Evolutionary conservation across 2,329 filamentous ascomycete species (phyloP), one percentile per base, ranked within the genome.

Genomic region (Epichloe gansuensis): DNA sequence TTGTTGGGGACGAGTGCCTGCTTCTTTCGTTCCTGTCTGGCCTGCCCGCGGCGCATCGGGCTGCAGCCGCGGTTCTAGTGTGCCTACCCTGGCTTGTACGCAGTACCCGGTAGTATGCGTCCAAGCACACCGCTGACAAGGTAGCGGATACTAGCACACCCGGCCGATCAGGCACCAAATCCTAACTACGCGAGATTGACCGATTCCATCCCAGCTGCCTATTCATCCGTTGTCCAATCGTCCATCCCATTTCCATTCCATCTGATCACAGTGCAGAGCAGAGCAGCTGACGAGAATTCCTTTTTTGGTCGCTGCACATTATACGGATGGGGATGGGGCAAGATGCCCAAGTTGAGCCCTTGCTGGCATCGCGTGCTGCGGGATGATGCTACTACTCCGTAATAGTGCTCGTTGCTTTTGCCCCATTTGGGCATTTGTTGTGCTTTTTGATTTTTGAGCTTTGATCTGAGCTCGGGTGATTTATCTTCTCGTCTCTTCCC

Each of bases 31-130:
- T 34, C 28, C 28, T 31, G 31, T 31, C 31, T 31, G 31, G 31
- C 31, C 31, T 25, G 49, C 23, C 35, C 35, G 45, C 50, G 43
- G 51, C 51, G 51, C 28, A 52, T 52, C 51, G 51, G 51, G 45
- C 28, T 28, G 38, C 51, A 28, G 45, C 51, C 31, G 46, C 46
- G 51, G 46, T 13, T 53, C 51, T 50, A 53, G 51, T 46, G 46
- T 34, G 51, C 43, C 31, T 46, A n/a, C 21, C 17, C 50, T 34
- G 25, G 21, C 15, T 23, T 39, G 43, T 46, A 39, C 3, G 8
- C n/a, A 15, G 4, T 31, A 52, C 41, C 44, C 25, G 25, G 13
- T 3, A 17, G 2, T 35, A 17, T 41, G 38, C 12, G 47, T 11
- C 17, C 21, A n/a, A 17, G 12, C 2, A 28, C 23, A 23, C 42